Percentiles rank a stretch among this genome's conserved stretches.
phyloP scores from a whole-genome alignment of 345 rosid species.

The Gossypium mustelinum region DNA sequence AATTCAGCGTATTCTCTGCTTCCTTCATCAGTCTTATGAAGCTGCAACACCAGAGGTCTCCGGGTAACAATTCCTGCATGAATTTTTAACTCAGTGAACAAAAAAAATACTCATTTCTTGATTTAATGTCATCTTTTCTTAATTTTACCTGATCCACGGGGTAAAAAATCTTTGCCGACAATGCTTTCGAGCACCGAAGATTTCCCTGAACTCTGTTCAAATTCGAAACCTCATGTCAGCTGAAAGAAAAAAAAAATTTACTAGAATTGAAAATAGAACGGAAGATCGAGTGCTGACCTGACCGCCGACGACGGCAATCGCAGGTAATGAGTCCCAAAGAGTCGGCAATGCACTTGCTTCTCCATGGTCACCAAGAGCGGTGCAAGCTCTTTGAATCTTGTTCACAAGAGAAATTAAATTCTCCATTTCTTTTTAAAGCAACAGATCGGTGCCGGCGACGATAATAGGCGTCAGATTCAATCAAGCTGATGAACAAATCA shows the following conservation, averaged over 20 bases:
- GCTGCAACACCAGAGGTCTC: conserved; percentile 96
- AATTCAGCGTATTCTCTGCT: conserved; percentile 93
- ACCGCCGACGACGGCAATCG: conserved; percentile 99
- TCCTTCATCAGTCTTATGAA: conserved; percentile 93
- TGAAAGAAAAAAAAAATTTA: background rate
- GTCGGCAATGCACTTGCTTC: conserved; percentile 87
- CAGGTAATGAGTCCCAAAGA: conserved; percentile 93
- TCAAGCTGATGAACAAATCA: background rate
- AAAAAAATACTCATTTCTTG: background rate
- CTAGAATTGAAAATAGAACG: conserved; percentile 19
- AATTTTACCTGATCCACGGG: conserved; percentile 94
- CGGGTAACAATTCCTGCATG: conserved; percentile 87
- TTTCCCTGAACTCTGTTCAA: conserved; percentile 89
- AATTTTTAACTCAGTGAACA: background rate
- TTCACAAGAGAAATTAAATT: conserved; percentile 86
- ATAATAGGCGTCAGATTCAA: conserved; percentile 1
- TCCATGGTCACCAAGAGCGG: conserved; percentile 98
- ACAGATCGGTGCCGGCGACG: conserved; percentile 13
- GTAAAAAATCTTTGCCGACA: conserved; percentile 94
- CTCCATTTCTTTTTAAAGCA: conserved; percentile 52
- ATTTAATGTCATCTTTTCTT: background rate
- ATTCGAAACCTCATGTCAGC: conserved; percentile 3
- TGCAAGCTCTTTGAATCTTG: conserved; percentile 98
- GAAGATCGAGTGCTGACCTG: conserved; percentile 51
- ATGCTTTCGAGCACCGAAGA: conserved; percentile 97